A percentile compares a stretch with the other conserved stretches of the same genome.
phyloP scores from a whole-genome alignment of 148 eudicot species.

The Fagopyrum tataricum region DNA sequence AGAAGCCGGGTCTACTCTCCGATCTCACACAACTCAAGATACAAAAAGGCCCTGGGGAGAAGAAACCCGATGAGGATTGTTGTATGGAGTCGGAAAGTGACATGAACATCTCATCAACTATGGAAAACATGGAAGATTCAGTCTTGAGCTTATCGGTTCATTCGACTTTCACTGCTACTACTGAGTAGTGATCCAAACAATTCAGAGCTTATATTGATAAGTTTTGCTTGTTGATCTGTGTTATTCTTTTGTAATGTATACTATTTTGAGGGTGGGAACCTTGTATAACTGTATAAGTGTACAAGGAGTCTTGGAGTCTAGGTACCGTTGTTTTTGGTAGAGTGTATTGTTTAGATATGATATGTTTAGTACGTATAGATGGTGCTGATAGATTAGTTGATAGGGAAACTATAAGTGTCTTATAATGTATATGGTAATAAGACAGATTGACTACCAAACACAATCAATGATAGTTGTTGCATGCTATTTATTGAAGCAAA shows the following conservation, averaged over 20 bases:
- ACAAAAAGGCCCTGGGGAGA: conserved; percentile 8
- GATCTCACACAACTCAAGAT: conserved; percentile 32
- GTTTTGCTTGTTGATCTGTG: conserved; percentile 5
- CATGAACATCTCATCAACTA: conserved; percentile 22
- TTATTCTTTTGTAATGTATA: background rate
- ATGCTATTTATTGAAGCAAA: too few species aligned
- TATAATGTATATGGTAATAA: too few species aligned
- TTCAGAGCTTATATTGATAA: background rate
- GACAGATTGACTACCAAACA: too few species aligned
- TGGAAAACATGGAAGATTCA: conserved; percentile 21
- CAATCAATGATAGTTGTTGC: too few species aligned
- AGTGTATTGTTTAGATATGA: too few species aligned
- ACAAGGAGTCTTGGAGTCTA: background rate
- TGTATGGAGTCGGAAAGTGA: conserved; percentile 2
- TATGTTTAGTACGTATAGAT: too few species aligned
- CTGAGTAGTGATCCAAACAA: background rate
- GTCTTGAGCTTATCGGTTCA: conserved; percentile 15
- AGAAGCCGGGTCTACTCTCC: conserved; percentile 38
- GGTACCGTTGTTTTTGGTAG: too few species aligned
- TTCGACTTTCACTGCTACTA: background rate
- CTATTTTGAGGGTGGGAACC: background rate
- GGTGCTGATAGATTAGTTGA: too few species aligned
- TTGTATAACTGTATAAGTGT: background rate
- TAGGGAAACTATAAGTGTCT: too few species aligned
- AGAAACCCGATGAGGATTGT: background rate